These are phyloP conservation scores for Solanum arcanum DNA, from an alignment of 257 asterid genomes.

Conservation along the genomic window DNA sequence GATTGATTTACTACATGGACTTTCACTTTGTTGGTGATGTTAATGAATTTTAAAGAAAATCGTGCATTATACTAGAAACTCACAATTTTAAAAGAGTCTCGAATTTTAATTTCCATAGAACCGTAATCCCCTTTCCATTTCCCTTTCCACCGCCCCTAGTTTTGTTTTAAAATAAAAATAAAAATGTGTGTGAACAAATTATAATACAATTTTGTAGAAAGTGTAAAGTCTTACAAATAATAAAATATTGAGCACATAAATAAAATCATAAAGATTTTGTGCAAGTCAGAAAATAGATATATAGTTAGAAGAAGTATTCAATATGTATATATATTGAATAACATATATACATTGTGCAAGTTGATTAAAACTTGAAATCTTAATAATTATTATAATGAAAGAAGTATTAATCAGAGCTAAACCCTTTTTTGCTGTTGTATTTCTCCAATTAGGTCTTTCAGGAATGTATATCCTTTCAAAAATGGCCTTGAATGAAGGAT, in stretches of 20 bases:
- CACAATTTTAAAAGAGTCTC: background rate
- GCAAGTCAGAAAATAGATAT: background rate
- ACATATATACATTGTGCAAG: background rate
- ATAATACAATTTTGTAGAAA: background rate
- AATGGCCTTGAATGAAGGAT: constrained; percentile 75
- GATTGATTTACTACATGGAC: fast-evolving
- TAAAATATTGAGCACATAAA: background rate
- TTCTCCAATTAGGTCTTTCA: constrained; percentile 72
- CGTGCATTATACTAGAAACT: background rate
- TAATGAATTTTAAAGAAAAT: background rate
- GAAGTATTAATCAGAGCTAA: constrained; percentile 26
- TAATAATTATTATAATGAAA: background rate
- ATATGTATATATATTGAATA: background rate
- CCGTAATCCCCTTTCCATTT: background rate
- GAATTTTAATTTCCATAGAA: background rate
- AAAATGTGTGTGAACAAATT: background rate
- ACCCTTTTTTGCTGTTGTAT: constrained; percentile 68
- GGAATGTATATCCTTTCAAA: constrained; percentile 91
- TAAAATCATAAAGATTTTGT: background rate
- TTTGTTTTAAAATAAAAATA: background rate
- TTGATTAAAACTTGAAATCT: background rate
- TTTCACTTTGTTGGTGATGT: background rate
- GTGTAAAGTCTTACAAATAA: background rate
- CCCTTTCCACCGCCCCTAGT: background rate
- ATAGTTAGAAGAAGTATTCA: background rate